Base-by-base conservation (phyloP, 1,284 basidiomycete species). In the Apiotrichum domesticum region DNA sequence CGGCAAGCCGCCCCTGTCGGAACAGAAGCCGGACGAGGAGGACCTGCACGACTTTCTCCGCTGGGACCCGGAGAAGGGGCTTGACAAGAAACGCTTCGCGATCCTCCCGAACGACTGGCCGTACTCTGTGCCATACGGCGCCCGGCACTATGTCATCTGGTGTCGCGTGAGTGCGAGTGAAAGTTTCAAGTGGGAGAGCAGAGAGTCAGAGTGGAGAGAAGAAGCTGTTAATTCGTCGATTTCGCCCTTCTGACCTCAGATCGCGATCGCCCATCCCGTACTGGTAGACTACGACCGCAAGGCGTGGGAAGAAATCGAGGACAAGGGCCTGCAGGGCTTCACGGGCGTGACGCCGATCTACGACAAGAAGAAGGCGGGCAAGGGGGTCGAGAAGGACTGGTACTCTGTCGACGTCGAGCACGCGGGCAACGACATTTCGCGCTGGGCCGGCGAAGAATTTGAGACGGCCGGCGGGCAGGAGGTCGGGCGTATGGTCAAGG, bases 31-130 rank as follows among this genome's bases (percentile, higher is more conserved):
- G 32, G 33, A 35, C 33, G 40, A 42, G 11, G 33, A 34, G 2
- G 49, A 43, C 32, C 13, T 10, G 32, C 45, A 58, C 10, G 44
- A 51, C 2, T 73, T 67, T 54, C 59, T 73, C 34, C 52, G 54
- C 8, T 74, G 60, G 47, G 66, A 71, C 39, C 35, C 52, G 0
- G 14, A 11, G 8, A 52, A 61, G 11, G 50, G 51, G n/a, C 57
- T 75, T 9, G 72, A 75, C 54, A 33, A 35, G 11, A 61, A 63
- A 1, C 66, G 67, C 42, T 75, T 69, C 48, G 71, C 71, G 4
- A 67, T 75, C 2, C 55, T 77, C 32, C 63, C 66, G 5, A 77
- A 77, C 51, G 75, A 77, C 61, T 77, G 75, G 75, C 75, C 75
- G 35, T 77, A 77, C 54, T 68, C 64, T 48, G 56, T 70, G 11